Base-by-base conservation (phyloP, 2,329 filamentous ascomycete species). In the Stachybotrys elegans region DNA sequence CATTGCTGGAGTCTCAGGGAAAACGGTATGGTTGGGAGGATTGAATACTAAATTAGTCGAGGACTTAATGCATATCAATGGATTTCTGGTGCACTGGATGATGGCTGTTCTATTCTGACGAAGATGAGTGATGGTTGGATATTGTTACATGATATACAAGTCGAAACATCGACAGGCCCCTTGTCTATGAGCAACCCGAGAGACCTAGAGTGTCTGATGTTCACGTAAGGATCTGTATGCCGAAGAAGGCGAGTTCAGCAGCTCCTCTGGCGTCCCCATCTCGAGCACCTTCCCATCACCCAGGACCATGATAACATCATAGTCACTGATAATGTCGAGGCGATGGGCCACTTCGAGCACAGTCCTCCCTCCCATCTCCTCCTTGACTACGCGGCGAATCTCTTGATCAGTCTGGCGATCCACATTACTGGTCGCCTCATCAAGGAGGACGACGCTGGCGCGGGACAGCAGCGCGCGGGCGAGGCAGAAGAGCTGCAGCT, bases 401-500 rank as follows among this genome's bases (percentile, higher is more conserved):
- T 55, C 51, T 6, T 54, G 40, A 16, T 63, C 55, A 0, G 61
- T 65, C 2, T 43, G 41, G 6, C 43, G 47, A 19, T 65, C 62
- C 6, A 65, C 51, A 37, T 54, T 61, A 5, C 58, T 62, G 4
- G 57, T 62, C 19, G 60, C 56, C 40, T 65, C 62, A 20, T 65
- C 61, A 0, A 65, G 46, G 1, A 64, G 43, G 0, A 64, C 31
- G 3, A 74, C 52, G 2, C 57, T 60, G 3, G 46, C 44, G 0
- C 31, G 34, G 2, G 39, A 48, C 31, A 76, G 50, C 13, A 76
- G 53, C 1, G 71, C 67, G 40, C 75, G 57, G 1, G 73, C 71
- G 1, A 78, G 57, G 32, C 66, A 68, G 41, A 78, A 71, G 0
- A 78, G 56, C 48, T 77, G 73, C 17, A 62, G 55, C 46, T 77